Percentiles rank a stretch among this genome's conserved stretches.
These are phyloP conservation scores for Bacidia gigantensis DNA, from an alignment of 495 filamentous ascomycete species.

Conservation along the genomic window DNA sequence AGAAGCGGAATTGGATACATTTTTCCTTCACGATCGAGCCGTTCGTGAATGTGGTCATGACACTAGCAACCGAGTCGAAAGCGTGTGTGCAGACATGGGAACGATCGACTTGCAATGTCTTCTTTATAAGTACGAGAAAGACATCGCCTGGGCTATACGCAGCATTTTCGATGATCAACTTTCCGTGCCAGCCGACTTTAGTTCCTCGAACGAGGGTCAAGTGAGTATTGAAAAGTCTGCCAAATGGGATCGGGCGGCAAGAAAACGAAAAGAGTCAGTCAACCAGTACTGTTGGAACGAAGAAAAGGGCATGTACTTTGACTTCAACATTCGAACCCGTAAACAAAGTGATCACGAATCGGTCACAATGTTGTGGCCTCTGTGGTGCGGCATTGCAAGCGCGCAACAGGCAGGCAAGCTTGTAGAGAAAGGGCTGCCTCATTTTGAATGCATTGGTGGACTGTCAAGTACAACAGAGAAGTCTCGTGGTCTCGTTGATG, in stretches of 20 bases:
- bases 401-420: conserved; percentile 66
- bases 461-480: conserved; percentile 79
- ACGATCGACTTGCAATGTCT: conserved; percentile 90
- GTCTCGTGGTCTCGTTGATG: conserved; percentile 62
- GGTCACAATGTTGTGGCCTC: conserved; percentile 87
- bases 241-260: conserved; percentile 75
- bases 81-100: conserved; percentile 72
- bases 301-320: conserved; percentile 85
- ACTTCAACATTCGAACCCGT: conserved; percentile 77
- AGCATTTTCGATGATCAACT: conserved; percentile 68
- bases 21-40: conserved; percentile 88
- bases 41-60: conserved; percentile 97
- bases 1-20: conserved; percentile 84
- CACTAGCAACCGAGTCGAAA: conserved; percentile 83
- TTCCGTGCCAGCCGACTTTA: conserved; percentile 65
- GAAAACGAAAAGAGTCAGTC: conserved; percentile 62
- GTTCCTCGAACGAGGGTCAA: conserved; percentile 39
- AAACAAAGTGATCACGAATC: conserved; percentile 68
- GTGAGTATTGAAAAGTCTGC: conserved; percentile 63
- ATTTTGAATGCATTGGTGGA: conserved; percentile 75
- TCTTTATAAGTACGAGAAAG: conserved; percentile 89
- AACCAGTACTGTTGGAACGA: conserved; percentile 88
- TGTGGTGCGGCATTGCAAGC: conserved; percentile 80
- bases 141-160: conserved; percentile 75
- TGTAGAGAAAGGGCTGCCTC: conserved; percentile 63